These are phyloP conservation scores for Coniochaeta sp. DNA, from an alignment of 2,329 filamentous ascomycete species.

Conservation along the genomic window DNA sequence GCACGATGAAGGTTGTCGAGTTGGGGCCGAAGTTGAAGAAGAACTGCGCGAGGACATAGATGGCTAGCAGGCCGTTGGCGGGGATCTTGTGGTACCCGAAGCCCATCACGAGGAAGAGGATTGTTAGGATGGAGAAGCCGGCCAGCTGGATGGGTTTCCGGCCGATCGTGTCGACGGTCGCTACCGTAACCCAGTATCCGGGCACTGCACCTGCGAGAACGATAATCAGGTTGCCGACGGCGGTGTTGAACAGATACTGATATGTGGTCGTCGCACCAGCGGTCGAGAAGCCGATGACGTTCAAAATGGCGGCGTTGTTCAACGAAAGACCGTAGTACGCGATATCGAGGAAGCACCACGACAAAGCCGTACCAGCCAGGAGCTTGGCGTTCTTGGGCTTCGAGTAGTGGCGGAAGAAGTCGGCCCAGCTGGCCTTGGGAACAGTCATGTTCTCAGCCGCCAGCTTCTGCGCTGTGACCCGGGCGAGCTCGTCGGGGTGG, in stretches of 20 bases:
- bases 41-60: slow-evolving; percentile 51
- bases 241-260: slow-evolving; percentile 64
- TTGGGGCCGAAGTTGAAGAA: slow-evolving; percentile 56
- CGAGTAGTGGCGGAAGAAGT: slow-evolving; percentile 66
- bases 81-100: slow-evolving; percentile 51
- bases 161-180: slow-evolving; percentile 60
- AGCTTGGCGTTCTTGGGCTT: slow-evolving; percentile 66
- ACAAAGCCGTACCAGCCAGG: slow-evolving; percentile 68
- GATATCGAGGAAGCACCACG: slow-evolving; percentile 69
- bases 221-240: slow-evolving; percentile 72
- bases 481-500: slow-evolving; percentile 58
- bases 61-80: slow-evolving; percentile 45
- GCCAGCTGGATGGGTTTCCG: slow-evolving; percentile 70
- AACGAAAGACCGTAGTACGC: slow-evolving; percentile 64
- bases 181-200: slow-evolving; percentile 76
- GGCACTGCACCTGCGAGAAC: slow-evolving; percentile 74
- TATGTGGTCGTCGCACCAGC: slow-evolving; percentile 50
- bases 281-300: slow-evolving; percentile 63
- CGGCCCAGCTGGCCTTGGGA: slow-evolving; percentile 63
- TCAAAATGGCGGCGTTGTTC: slow-evolving; percentile 68
- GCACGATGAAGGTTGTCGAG: slow-evolving; percentile 50
- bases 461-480: slow-evolving; percentile 49
- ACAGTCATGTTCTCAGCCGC: slow-evolving; percentile 49
- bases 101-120: slow-evolving; percentile 56
- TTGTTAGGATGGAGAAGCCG: slow-evolving; percentile 54